Conservation (phyloP, 176 grass and related monocot species). For the Olyra latifolia region DNA sequence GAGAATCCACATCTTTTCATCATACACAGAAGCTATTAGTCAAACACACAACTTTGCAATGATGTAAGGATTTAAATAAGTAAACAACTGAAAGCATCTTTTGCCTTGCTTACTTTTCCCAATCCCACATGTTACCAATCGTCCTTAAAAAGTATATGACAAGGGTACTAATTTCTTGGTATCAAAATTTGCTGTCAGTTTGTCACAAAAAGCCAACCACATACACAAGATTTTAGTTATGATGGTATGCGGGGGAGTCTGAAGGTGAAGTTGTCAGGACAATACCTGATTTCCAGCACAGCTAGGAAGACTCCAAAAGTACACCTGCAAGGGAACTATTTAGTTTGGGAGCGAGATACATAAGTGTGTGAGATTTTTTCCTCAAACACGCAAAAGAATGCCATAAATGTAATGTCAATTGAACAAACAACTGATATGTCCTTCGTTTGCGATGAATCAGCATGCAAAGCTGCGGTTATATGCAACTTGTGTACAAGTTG, state of each 20-base stretch:
- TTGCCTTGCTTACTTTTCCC: background rate
- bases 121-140: background rate
- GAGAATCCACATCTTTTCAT: too few relatives aligned
- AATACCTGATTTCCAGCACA: conserved; percentile 96
- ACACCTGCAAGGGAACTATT: conserved; percentile 63
- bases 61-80: too few relatives aligned
- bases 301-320: conserved; percentile 99
- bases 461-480: background rate
- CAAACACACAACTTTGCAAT: too few relatives aligned
- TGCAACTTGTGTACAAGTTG: background rate
- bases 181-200: background rate
- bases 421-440: background rate
- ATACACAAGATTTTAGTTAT: background rate
- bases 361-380: background rate
- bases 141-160: background rate
- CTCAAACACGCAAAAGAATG: too few relatives aligned
- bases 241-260: background rate
- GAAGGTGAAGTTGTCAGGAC: background rate
- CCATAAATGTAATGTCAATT: too few relatives aligned
- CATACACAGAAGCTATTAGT: too few relatives aligned
- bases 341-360: background rate
- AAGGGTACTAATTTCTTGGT: background rate
- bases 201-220: background rate
- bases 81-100: background rate
- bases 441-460: background rate